Conservation (phyloP, 2,329 filamentous ascomycete genomes). For the Xylaria sp. region DNA sequence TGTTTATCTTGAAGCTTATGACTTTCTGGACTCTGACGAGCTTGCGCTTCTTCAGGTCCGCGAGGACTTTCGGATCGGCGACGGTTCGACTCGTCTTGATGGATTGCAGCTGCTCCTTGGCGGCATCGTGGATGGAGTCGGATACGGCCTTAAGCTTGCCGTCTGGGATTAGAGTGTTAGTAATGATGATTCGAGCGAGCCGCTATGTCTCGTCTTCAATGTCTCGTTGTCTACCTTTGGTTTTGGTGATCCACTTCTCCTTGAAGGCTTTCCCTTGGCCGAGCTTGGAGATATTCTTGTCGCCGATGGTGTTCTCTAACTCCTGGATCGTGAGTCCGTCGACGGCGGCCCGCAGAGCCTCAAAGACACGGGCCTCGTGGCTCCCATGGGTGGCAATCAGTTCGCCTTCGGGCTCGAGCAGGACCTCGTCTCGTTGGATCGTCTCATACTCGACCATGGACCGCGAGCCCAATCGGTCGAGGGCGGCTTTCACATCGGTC, state of each 20-base stretch:
- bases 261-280: conserved; percentile 95
- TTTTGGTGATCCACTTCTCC: conserved; percentile 75
- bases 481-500: conserved; percentile 81
- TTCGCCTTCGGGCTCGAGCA: conserved; percentile 80
- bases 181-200: too few relatives aligned
- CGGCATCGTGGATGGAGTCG: conserved; percentile 82
- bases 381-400: conserved; percentile 79
- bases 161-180: conserved; percentile 17
- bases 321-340: conserved; percentile 86
- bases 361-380: conserved; percentile 46
- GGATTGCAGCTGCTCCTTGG: conserved; percentile 77
- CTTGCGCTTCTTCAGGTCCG: conserved; percentile 92
- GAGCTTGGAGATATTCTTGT: conserved; percentile 79
- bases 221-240: conserved; percentile 20
- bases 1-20: conserved; percentile 83
- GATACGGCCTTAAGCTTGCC: conserved; percentile 61
- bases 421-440: conserved; percentile 79
- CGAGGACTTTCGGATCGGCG: conserved; percentile 77
- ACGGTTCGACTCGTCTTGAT: conserved; percentile 78
- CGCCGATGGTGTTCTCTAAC: conserved; percentile 74
- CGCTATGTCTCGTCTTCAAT: too few relatives aligned
- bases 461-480: conserved; percentile 86
- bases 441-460: conserved; percentile 90
- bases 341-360: conserved; percentile 75
- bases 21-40: conserved; percentile 85